Conservation (phyloP, 345 rosid genomes). For the Schrenkiella parvula region DNA sequence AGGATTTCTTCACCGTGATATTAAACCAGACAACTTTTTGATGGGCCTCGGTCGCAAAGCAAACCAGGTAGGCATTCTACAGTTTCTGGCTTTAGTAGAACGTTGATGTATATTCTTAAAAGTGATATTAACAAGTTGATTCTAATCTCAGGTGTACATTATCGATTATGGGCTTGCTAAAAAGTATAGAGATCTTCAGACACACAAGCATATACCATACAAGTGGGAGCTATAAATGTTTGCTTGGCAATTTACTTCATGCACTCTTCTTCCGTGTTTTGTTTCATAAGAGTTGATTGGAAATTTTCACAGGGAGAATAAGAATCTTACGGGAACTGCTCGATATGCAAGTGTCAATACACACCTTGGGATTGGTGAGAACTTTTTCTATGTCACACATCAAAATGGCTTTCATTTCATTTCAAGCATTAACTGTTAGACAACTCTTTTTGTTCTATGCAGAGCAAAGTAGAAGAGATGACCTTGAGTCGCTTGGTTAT, state of each 20-base stretch:
- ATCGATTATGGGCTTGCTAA: conserved; percentile 91
- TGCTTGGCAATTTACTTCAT: neutral
- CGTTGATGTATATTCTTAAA: neutral
- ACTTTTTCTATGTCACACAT: neutral
- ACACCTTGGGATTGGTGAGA: conserved; percentile 86
- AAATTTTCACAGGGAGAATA: conserved; percentile 63
- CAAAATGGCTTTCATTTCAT: neutral
- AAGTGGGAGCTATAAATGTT: conserved; percentile 35
- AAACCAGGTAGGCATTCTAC: conserved; percentile 52
- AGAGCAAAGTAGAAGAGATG: conserved; percentile 98
- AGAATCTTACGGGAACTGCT: conserved; percentile 91
- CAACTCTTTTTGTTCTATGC: conserved; percentile 1
- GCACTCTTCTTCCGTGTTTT: conserved; percentile 9
- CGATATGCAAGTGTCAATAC: conserved; percentile 94
- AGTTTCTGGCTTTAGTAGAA: neutral
- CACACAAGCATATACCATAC: conserved; percentile 83
- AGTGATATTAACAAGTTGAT: neutral
- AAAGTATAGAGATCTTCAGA: conserved; percentile 83
- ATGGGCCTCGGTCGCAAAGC: conserved; percentile 96
- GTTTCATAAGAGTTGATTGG: neutral
- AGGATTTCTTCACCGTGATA: conserved; percentile 92
- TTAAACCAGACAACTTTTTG: conserved; percentile 87
- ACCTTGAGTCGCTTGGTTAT: conserved; percentile 92
- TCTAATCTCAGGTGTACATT: conserved; percentile 50
- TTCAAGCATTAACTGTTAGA: neutral